Conservation (phyloP, 2,329 filamentous ascomycete species). For the Teratosphaeria nubilosa region DNA sequence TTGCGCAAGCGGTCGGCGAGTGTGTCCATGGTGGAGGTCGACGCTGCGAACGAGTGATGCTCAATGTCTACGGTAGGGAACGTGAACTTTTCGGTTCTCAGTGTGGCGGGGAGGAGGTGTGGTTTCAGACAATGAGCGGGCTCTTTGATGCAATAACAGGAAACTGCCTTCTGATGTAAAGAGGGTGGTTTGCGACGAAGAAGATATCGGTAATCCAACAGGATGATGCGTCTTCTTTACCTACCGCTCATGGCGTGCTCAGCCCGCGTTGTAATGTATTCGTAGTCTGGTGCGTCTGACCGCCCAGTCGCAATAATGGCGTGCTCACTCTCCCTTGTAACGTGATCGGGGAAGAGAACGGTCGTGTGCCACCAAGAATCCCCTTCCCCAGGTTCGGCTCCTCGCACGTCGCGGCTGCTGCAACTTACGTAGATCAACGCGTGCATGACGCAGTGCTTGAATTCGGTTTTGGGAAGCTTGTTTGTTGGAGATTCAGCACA, state of each 20-base stretch:
- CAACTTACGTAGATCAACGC: not conserved
- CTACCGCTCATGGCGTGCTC: not conserved
- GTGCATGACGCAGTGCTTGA: not conserved
- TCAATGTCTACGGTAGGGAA: not conserved
- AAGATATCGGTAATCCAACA: not conserved
- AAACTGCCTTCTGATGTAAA: not conserved
- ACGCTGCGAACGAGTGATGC: not conserved
- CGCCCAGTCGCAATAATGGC: not conserved
- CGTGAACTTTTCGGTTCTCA: not conserved
- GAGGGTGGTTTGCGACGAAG: not conserved
- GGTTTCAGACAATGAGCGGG: not conserved
- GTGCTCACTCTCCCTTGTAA: not conserved
- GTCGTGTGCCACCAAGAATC: not conserved
- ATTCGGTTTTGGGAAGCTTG: slow-evolving; percentile 1
- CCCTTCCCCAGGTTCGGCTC: not conserved
- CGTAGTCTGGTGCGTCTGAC: not conserved
- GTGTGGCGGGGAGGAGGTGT: not conserved
- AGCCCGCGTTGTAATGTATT: not conserved
- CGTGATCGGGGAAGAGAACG: not conserved
- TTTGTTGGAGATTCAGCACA: not conserved
- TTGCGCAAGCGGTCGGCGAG: slow-evolving; percentile 8
- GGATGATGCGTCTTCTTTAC: not conserved
- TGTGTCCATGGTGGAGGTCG: not conserved
- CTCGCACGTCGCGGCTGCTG: not conserved
- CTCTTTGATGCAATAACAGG: not conserved